Base-by-base conservation (phyloP, 2,329 filamentous ascomycete genomes). In the Coniochaeta prunicola region DNA sequence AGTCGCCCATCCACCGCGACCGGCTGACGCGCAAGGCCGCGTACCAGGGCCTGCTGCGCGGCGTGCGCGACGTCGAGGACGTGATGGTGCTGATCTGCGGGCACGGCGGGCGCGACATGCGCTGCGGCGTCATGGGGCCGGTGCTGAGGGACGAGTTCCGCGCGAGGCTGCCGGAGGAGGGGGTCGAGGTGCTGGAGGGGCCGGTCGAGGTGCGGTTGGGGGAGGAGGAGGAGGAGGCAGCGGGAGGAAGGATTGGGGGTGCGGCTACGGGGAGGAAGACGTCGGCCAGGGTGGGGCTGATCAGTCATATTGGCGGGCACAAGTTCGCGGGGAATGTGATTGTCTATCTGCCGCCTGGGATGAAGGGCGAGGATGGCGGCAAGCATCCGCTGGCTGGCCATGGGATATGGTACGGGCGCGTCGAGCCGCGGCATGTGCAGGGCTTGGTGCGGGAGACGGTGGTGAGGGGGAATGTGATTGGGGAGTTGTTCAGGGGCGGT, bases 311-410 rank as follows among this genome's bases (percentile, higher is more conserved):
- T 57, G 90, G 90, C 1, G 91, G 91, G 0, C 91, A 96, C 73
- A 92, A 92, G 70, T 93, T 88, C 69, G 91, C 91, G 0, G 91
- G 91, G 1, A 96, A 96, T 70, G 83, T 93, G 36, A 91, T 94
- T 54, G 73, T 94, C 1, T 94, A 94, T 67, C 70, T 94, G 5
- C 90, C 91, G 4, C 87, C 86, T 0, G 68, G 67, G 0, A 60
- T 77, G 62, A 76, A 69, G 61, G 71, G 69, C 3, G 64, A 59
- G 31, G 74, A 72, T 4, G 80, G 77, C 4, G 63, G 72, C 61
- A 62, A 64, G 10, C 84, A 90, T 68, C 78, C 83, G 4, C 71
- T 92, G 56, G 84, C 82, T 1, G 89, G 90, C 0, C 83, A 83
- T 66, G 90, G 90, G 0, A 82, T 94, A 2, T 94, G 90, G 90